Evolutionary conservation across 257 asterid species (phyloP), one percentile per base, ranked within the genome.

Genomic region (Capsicum rhomboideum): DNA sequence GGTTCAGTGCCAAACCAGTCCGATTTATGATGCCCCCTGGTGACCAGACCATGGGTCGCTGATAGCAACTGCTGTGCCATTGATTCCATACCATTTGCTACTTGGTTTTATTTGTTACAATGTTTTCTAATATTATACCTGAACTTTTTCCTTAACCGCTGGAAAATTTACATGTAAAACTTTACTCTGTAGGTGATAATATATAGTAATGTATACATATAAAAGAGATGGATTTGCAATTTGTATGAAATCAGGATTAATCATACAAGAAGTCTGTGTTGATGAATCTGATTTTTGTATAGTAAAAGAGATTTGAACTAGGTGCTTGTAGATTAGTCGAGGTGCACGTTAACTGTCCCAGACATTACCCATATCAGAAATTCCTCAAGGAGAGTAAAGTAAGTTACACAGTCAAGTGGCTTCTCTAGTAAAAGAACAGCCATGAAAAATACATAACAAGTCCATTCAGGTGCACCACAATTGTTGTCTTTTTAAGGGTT

Each of bases 11-110:
- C 58, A 96, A 86, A 18, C 96, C 93, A 28, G 84, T 92, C 83
- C 7, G 90, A 75, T 86, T 90, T 88, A 93, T 94, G 98, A 85
- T 91, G 54, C 97, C 99, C 0, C 99, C 99, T 0, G 89, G 88
- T 8, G 98, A 90, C 54, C 99, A 96, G 89, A 80, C 87, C 66
- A 96, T 96, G 98, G 97, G 93, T n/a, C 96, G 92, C 56, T 83
- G 74, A 55, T 86, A 81, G 40, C 92, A 84, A 44, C 14, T 44
- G 6, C 54, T 58, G 55, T n/a, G 23, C 4, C 58, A 13, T 80
- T 21, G 78, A 46, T 18, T 20, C 37, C 71, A 21, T 21, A 34
- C 56, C 18, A 18, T 64, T 20, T 20, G 23, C 53, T 44, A 44
- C 63, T n/a, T 40, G 50, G 10, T 31, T 42, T 20, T 63, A 42